Percentiles rank a stretch among this genome's conserved stretches.
phyloP scores from a whole-genome alignment of 2,329 filamentous ascomycete genomes.

The Diplocarpon rosae region DNA sequence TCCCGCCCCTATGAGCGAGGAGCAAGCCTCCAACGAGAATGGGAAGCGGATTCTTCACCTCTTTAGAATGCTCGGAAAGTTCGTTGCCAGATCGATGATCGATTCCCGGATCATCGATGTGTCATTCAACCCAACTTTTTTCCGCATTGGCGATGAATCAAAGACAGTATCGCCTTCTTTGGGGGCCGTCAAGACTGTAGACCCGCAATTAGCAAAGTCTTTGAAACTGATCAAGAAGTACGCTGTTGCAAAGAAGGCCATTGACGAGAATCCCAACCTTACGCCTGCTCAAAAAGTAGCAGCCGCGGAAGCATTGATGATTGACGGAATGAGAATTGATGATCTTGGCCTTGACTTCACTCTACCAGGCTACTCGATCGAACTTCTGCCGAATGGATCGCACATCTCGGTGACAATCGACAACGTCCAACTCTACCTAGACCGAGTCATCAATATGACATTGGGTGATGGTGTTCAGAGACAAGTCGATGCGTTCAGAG shows the following conservation, averaged over 20 bases:
- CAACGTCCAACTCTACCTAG: conserved; percentile 82
- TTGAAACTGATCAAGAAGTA: conserved; percentile 82
- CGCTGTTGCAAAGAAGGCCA: conserved; percentile 66
- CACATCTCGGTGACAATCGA: conserved; percentile 72
- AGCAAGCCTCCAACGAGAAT: conserved; percentile 61
- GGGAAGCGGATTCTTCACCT: conserved; percentile 81
- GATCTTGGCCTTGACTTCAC: conserved; percentile 92
- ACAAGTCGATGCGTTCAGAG: conserved; percentile 83
- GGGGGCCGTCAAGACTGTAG: conserved; percentile 80
- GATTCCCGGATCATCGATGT: conserved; percentile 97
- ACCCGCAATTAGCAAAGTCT: conserved; percentile 75
- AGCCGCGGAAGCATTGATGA: conserved; percentile 55
- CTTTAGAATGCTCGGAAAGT: conserved; percentile 91
- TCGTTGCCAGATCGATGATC: conserved; percentile 95
- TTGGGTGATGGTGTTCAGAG: conserved; percentile 76
- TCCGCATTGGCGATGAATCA: conserved; percentile 69
- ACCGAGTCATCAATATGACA: conserved; percentile 84
- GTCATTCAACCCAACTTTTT: conserved; percentile 95
- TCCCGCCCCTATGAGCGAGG: conserved; percentile 77
- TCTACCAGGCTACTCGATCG: conserved; percentile 80
- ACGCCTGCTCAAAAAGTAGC: conserved; percentile 59
- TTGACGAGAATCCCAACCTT: conserved; percentile 60
- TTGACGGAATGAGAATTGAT: conserved; percentile 71
- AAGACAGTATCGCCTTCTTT: conserved; percentile 67
- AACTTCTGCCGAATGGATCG: conserved; percentile 65